phyloP scores from a whole-genome alignment of 78 protist species.

The Dictyostelium brefeldianum region DNA sequence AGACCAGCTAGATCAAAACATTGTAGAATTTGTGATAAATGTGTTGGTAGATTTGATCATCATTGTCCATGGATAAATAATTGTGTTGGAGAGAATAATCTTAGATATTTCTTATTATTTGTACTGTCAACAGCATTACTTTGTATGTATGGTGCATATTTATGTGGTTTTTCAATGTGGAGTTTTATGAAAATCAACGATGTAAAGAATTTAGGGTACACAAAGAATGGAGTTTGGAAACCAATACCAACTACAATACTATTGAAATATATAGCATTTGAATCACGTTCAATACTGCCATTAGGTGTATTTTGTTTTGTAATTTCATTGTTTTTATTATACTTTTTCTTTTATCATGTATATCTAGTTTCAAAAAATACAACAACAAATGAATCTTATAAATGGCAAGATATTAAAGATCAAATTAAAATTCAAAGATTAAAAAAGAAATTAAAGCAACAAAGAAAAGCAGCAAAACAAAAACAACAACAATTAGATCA shows the following conservation, averaged over 20 bases:
- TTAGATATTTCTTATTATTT: conserved; percentile 61
- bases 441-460: background rate
- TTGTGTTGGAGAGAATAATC: conserved; percentile 81
- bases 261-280: conserved; percentile 44
- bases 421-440: conserved; percentile 42
- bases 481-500: background rate
- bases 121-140: conserved; percentile 44
- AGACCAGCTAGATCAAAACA: conserved; percentile 88
- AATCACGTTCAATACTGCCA: conserved; percentile 61
- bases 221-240: conserved; percentile 29
- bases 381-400: conserved; percentile 70
- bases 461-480: background rate
- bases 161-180: conserved; percentile 31
- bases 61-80: conserved; percentile 82
- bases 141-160: conserved; percentile 71
- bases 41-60: conserved; percentile 85
- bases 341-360: conserved; percentile 66
- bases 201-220: conserved; percentile 34
- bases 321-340: conserved; percentile 63
- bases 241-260: conserved; percentile 32
- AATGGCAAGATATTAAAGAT: conserved; percentile 72
- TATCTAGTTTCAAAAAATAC: conserved; percentile 43
- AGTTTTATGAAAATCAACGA: conserved; percentile 25
- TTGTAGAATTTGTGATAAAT: conserved; percentile 82
- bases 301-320: conserved; percentile 72